Conservation (phyloP, 2,329 filamentous ascomycete species). For the Fusarium solani-melongenae region DNA sequence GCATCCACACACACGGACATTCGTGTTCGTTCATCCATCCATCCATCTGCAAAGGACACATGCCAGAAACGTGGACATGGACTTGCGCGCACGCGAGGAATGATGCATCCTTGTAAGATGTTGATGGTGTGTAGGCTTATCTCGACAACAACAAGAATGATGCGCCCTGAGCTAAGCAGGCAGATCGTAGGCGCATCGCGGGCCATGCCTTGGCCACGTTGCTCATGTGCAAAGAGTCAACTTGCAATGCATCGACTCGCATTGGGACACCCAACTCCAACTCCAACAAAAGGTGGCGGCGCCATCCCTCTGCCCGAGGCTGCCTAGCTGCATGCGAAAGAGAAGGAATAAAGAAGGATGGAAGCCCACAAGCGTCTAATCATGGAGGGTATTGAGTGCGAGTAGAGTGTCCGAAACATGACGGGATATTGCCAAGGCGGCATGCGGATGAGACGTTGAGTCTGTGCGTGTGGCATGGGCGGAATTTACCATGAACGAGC, state of each 20-base stretch:
- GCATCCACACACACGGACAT: neutral
- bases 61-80: slow-evolving; percentile 27
- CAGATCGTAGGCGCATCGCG: neutral
- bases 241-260: neutral
- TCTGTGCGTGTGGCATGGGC: slow-evolving; percentile 10
- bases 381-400: neutral
- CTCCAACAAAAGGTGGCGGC: slow-evolving; percentile 21
- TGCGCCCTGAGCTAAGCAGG: neutral
- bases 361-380: neutral
- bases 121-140: neutral
- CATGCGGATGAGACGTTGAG: neutral
- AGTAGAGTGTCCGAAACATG: neutral
- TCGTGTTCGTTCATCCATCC: neutral
- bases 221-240: neutral
- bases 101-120: slow-evolving; percentile 2
- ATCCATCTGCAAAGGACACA: slow-evolving; percentile 15
- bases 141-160: neutral
- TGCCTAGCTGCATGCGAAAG: slow-evolving; percentile 5
- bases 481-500: slow-evolving; percentile 11
- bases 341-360: slow-evolving; percentile 35
- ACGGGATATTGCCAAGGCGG: slow-evolving; percentile 10
- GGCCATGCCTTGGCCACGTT: slow-evolving; percentile 24
- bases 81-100: neutral
- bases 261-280: neutral
- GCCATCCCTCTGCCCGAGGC: slow-evolving; percentile 33